These are phyloP conservation scores for Primulina tabacum DNA, from an alignment of 257 asterid genomes.

Conservation along the genomic window DNA sequence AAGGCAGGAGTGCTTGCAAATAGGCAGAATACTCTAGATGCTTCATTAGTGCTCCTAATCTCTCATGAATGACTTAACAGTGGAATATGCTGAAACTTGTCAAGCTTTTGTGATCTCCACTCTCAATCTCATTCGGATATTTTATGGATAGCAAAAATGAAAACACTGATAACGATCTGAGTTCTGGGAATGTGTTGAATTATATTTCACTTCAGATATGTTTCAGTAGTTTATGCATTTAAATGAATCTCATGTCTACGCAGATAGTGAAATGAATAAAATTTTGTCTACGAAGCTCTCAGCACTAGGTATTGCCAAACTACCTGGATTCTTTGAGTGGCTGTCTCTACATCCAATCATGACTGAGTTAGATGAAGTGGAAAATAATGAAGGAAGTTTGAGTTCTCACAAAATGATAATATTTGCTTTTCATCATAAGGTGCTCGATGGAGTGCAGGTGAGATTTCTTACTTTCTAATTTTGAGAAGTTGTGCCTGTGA, in stretches of 20 bases:
- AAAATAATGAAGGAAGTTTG: constrained; percentile 44
- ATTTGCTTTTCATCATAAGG: constrained; percentile 94
- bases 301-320: constrained; percentile 82
- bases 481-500: constrained; percentile 4
- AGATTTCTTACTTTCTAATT: constrained; percentile 14
- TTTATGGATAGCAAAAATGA: not conserved
- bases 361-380: constrained; percentile 58
- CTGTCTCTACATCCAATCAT: constrained; percentile 82
- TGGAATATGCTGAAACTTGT: constrained; percentile 14
- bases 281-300: constrained; percentile 54
- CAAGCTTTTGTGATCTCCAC: constrained; percentile 10
- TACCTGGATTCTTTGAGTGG: constrained; percentile 94
- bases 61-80: constrained; percentile 10
- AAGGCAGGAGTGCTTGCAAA: not conserved
- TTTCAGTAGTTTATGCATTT: constrained; percentile 16
- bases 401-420: constrained; percentile 89
- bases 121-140: not conserved
- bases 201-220: constrained; percentile 15
- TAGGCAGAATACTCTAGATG: constrained; percentile 15
- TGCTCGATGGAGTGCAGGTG: constrained; percentile 95
- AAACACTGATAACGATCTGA: constrained; percentile 1
- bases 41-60: constrained; percentile 9
- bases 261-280: constrained; percentile 47
- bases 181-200: constrained; percentile 8
- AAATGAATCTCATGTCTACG: constrained; percentile 23